Evolutionary conservation across 495 filamentous ascomycete genomes (phyloP), one percentile per base, ranked within the genome.

Genomic region (Penicillium fimorum): DNA sequence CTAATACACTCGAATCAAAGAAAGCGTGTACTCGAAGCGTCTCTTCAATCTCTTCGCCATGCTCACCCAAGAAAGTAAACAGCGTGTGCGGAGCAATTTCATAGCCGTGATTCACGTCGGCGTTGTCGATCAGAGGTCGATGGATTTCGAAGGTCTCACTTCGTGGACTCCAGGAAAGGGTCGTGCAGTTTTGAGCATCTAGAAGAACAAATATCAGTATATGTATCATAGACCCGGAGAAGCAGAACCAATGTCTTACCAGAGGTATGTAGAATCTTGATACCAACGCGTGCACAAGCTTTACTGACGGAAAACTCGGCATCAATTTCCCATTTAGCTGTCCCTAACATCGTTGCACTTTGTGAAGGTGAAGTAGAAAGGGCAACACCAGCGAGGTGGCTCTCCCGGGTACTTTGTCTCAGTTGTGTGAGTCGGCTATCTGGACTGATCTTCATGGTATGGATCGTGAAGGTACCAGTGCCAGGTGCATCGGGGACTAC

Each of bases 41-140:
- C 50, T 77, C 71, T 58, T 76, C 68, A 4, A 46, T 29, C 29
- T 69, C 61, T 10, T 57, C 50, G 10, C 59, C 63, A 25, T 46
- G 17, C 15, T 51, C 46, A 18, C 68, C 58, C 6, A 43, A 20
- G 24, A 44, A 62, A 0, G 71, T 70, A 41, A 77, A 76, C 9
- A 77, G 59, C 0, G 71, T 77, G 52, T 74, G 72, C 12, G 72
- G 70, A 6, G 70, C 67, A 20, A 48, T 46, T 47, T 75, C 70
- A 11, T 59, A 46, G 17, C 53, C 59, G 22, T 74, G 70, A 45
- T 76, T 73, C 42, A 74, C 70, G 27, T 56, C 51, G 0, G 58
- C 18, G 40, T 67, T 41, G 11, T 59, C 45, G 17, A 53, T 18
- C 11, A 57, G 10, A 1, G 72, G 71, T 44, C 73, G 67, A 38